Evolutionary conservation across 129 eudicot genomes (phyloP), one percentile per base, ranked within the genome.

Genomic region (Gnaphalium uliginosum): DNA sequence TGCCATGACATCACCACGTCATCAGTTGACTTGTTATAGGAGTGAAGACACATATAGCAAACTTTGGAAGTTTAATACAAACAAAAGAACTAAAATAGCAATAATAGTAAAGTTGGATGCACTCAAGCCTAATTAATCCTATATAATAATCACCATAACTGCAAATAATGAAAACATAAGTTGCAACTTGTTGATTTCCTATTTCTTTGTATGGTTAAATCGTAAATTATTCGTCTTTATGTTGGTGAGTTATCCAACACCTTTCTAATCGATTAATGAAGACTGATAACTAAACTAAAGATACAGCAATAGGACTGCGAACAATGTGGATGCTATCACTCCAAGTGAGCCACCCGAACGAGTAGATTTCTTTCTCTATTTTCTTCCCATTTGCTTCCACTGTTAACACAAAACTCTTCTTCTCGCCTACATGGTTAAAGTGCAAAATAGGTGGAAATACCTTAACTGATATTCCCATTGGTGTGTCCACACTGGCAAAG

Each of bases 291-390:
- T 92, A 92, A 5, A 86, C 79, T 39, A 78, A 60, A 57, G 91
- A 80, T 32, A 87, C 91, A 35, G 90, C 96, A 19, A 93, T 82
- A 37, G 97, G 98, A 78, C 96, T 89, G 14, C 93, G 81, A 66
- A 94, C 98, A 67, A 5, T 82, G 72, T 94, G 97, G 51, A 85
- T 24, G 21, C 84, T 82, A 64, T 94, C 97, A 6, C 69, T 83
- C 98, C 98, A 94, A 10, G 82, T 84, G 22, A 74, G 84, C 97
- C 93, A 91, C 77, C 98, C 98, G 2, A 94, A 94, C 1, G 76
- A 73, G 72, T 87, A 87, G 77, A 57, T 30, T 2, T 59, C 78
- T 23, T 72, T 76, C 32, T 50, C 72, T 54, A 11, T 46, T 3
- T 14, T 71, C 25, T 2, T 25, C 26, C 7, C 68, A 9, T 66